These are phyloP conservation scores for Globisporangium recalcitrans DNA, from an alignment of 352 stramenopile genomes.

Conservation along the genomic window DNA sequence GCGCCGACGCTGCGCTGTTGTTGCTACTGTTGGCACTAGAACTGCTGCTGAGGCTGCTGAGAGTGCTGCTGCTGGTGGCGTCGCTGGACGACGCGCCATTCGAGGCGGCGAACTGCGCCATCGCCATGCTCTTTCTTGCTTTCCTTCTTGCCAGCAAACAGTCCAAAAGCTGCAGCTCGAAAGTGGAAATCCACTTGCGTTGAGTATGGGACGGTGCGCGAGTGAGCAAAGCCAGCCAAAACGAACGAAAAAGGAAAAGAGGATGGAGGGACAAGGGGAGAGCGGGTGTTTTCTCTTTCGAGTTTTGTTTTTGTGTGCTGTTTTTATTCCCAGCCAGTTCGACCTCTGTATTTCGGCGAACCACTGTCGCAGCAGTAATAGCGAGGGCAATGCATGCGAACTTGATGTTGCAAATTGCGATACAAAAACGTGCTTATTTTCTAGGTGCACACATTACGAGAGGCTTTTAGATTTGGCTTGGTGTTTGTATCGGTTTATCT, in stretches of 20 bases:
- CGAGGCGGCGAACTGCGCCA: constrained; percentile 36
- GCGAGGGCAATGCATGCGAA: too few relatives aligned
- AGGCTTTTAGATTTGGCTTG: too few relatives aligned
- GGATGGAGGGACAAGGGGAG: background rate
- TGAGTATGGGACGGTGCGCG: background rate
- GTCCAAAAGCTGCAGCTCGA: background rate
- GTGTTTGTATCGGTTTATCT: too few relatives aligned
- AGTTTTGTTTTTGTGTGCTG: too few relatives aligned
- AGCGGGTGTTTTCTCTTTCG: background rate
- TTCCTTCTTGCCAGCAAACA: background rate
- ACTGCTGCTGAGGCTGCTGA: background rate
- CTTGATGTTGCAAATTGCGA: too few relatives aligned
- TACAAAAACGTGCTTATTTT: too few relatives aligned
- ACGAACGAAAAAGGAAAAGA: background rate
- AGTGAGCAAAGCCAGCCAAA: background rate
- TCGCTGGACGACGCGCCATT: constrained; percentile 7
- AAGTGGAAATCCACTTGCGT: background rate
- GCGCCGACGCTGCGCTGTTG: background rate
- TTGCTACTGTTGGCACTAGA: background rate
- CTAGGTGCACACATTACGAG: too few relatives aligned
- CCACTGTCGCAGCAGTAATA: too few relatives aligned
- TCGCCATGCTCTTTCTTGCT: constrained; percentile 27
- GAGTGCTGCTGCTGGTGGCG: background rate
- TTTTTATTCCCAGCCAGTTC: background rate
- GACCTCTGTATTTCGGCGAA: background rate